Base-by-base conservation (phyloP, 208 protist genomes). In the Acanthamoeba triangularis region DNA sequence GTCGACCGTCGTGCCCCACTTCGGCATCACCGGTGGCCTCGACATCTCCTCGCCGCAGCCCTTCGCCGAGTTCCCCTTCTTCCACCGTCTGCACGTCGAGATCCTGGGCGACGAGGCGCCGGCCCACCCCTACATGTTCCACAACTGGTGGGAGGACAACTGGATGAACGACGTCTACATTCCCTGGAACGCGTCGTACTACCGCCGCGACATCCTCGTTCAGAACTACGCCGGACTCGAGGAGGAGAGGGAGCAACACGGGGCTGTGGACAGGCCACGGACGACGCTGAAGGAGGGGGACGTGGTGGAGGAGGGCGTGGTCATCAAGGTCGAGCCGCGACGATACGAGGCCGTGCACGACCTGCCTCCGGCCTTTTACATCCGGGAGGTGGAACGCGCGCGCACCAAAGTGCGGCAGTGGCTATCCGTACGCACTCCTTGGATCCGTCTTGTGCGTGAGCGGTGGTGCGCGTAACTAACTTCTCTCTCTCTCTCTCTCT, bases 71-170 rank as follows among this genome's bases (percentile, higher is more conserved):
- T 90, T 90, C 82, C 82, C 82, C 14, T 90, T 90, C 82, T 90
- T 90, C 82, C 82, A 90, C 5, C 18, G 82, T 25, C 44, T 33
- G 30, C 82, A 90, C 82, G 49, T 90, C 18, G 54, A 90, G 25
- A 63, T 90, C 8, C 35, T 90, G 54, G 82, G 47, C 6, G 82
- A 90, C 49, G 82, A 90, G 54, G 82, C 82, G 25, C 82, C 82
- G 30, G 82, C 82, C 10, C 82, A 90, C 23, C 82, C 82, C 28
- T 90, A 90, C 49, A 1, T 90, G 25, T 90, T 90, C 44, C 82
- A 90, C 82, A 90, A 90, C 82, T 90, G 82, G 82, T 90, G 82
- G 82, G 82, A 90, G 30, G 82, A 90, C 44, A 90, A 90, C 23
- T 63, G 82, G 82, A 90, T 90, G 82, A 90, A 16, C 14, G 82